Base-by-base conservation (phyloP, 2,329 filamentous ascomycete genomes). In the Aspergillus brasiliensis region DNA sequence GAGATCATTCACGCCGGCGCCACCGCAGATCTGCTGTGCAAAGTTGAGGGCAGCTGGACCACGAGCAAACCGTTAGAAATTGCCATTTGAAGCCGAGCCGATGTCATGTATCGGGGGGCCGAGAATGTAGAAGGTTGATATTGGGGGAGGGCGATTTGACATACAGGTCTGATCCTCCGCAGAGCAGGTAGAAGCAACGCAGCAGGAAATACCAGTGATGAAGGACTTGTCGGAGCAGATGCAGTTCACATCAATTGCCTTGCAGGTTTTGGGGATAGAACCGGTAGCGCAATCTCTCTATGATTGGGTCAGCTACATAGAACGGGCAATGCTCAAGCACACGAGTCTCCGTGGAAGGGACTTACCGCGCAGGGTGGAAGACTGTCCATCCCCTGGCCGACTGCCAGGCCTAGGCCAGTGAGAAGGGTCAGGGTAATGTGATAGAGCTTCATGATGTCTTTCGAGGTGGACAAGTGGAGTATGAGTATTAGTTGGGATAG, bases 331-430 rank as follows among this genome's bases (percentile, higher is more conserved):
- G 21, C 38, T 11, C n/a, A n/a, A 23, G 19, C 21, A 23, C 25
- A 23, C 13, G 8, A 25, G 40, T 19, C 6, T 13, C 17, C 21
- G n/a, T 27, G 28, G 31, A 28, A 31, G 37, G 19, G 38, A 81
- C 84, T 69, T 79, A 88, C 85, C 64, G 85, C 85, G 67, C 82
- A 88, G 8, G 63, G 60, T 15, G 84, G 86, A 51, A 84, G 79
- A 40, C 67, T 69, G 28, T 69, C 65, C 58, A 81, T 69, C 40
- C 69, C 67, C 70, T 85, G 84, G 40, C 83, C 83, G 52, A 68
- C 64, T n/a, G 70, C 76, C 27, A 78, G 72, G 62, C 78, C 75
- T 63, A 83, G 80, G 60, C 86, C 75, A 75, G 81, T 81, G 67
- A 83, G 79, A 51, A 86, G 75, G 66, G 84, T 80, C 67, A 86